Base-by-base conservation (phyloP, 1,284 basidiomycete genomes). In the Tetrapyrgos nigripes region DNA sequence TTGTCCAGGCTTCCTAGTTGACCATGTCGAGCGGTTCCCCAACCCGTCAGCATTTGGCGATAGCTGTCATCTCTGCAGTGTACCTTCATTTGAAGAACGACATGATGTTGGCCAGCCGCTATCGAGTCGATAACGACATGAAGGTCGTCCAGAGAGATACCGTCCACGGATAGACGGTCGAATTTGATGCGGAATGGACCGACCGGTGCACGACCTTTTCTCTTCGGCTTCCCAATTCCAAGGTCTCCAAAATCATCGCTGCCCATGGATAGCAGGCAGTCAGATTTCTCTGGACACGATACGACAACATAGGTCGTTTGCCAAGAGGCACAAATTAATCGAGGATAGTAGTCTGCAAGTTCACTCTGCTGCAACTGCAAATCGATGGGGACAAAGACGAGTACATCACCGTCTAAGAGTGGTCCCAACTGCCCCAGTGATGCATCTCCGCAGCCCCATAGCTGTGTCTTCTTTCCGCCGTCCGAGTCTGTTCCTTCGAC, bases 11-110 rank as follows among this genome's bases (percentile, higher is more conserved):
- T 58, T 21, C 89, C 91, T 1, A 94, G 80, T 66, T 94, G 93
- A 1, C 93, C 93, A 66, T 94, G 93, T 43, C 95, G 79, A 24
- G 85, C 83, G 3, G 87, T 80, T 4, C 94, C 95, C 94, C 94
- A 97, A 2, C 94, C 94, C 1, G 92, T 62, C 31, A 80, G 60
- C 45, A 2, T 40, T 33, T 69, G 66, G 3, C 58, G 61, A 11
- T 63, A 64, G 1, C 64, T 50, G 3, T 67, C 66, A 51, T 74
- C 66, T n/a, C 61, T 55, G 17, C 69, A 51, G 11, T 54, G 63
- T 2, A 64, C 61, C 5, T 63, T 57, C 17, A 91, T 57, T 17
- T 81, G 73, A 1, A 73, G 80, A 40, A 93, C 66, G 54, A 89
- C 81, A 67, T 95, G 91, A 57, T 92, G 87, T 29, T 89, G 89